Evolutionary conservation across 148 eudicot genomes (phyloP).

Genomic region (Suaeda aralocaspica): DNA sequence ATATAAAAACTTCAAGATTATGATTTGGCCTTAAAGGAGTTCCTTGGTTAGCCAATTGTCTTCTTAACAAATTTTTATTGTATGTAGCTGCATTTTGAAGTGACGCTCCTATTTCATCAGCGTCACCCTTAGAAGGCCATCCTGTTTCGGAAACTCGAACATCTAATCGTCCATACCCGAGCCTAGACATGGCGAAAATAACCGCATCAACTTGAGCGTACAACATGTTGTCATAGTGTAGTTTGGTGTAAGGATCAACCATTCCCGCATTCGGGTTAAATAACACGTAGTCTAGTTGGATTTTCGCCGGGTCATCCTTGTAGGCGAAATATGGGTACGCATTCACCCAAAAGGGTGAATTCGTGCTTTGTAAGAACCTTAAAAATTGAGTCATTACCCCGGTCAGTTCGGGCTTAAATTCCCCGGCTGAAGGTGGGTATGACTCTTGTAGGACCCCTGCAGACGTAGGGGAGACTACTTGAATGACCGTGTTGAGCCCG

Average conservation of each 20-base stretch:
- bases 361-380: conserved; percentile 45
- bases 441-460: conserved; percentile 56
- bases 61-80: conserved; percentile 54
- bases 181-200: conserved; percentile 42
- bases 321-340: conserved; percentile 88
- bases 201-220: conserved; percentile 86
- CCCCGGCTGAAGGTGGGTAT: conserved; percentile 73
- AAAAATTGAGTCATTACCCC: conserved; percentile 46
- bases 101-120: conserved; percentile 52
- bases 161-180: conserved; percentile 62
- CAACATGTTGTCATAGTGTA: conserved; percentile 78
- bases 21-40: conserved; percentile 62
- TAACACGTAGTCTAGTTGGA: conserved; percentile 57
- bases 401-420: conserved; percentile 44
- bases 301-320: conserved; percentile 45
- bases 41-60: conserved; percentile 58
- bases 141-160: conserved; percentile 82
- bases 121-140: conserved; percentile 82
- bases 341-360: conserved; percentile 75
- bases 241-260: conserved; percentile 54
- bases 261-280: conserved; percentile 55
- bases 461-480: conserved; percentile 65
- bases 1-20: conserved; percentile 61
- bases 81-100: conserved; percentile 59
- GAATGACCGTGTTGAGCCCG: conserved; percentile 45